Evolutionary conservation across 192 early-diverging fungal species (phyloP).

Genomic region (Physocladia obscura): DNA sequence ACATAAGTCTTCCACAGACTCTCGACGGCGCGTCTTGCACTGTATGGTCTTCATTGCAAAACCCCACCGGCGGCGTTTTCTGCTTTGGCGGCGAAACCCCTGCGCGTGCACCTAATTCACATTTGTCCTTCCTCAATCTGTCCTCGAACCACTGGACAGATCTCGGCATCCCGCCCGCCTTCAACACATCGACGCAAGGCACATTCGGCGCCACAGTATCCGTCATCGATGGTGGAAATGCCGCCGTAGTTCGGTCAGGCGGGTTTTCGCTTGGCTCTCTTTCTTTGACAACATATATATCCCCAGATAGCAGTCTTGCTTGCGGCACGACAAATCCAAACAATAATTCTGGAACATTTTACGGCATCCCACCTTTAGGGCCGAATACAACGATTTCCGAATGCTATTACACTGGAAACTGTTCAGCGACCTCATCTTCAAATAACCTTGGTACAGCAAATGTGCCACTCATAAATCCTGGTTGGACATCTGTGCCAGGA

Average conservation of each 20-base stretch:
- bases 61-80: conserved; percentile 15
- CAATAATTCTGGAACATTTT: conserved; percentile 10
- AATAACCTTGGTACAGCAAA: neutral
- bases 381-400: neutral
- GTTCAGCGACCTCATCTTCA: too few relatives aligned
- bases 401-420: neutral
- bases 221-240: conserved; percentile 10
- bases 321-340: neutral
- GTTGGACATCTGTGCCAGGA: conserved; percentile 11
- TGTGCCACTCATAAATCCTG: conserved; percentile 4
- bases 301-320: neutral
- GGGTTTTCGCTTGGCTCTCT: neutral
- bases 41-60: conserved; percentile 5
- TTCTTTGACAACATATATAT: neutral
- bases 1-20: neutral
- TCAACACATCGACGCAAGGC: neutral
- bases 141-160: conserved; percentile 3
- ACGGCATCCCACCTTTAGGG: conserved; percentile 12
- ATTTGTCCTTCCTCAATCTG: conserved; percentile 11
- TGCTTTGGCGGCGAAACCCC: conserved; percentile 13
- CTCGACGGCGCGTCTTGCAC: conserved; percentile 16
- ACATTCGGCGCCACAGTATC: conserved; percentile 17
- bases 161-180: neutral
- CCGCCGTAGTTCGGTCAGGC: conserved; percentile 4
- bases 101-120: neutral